A percentile compares a stretch with the other conserved stretches of the same genome.
Evolutionary conservation across 805 yeast species (phyloP).

Genomic region (Candida manassasensis): DNA sequence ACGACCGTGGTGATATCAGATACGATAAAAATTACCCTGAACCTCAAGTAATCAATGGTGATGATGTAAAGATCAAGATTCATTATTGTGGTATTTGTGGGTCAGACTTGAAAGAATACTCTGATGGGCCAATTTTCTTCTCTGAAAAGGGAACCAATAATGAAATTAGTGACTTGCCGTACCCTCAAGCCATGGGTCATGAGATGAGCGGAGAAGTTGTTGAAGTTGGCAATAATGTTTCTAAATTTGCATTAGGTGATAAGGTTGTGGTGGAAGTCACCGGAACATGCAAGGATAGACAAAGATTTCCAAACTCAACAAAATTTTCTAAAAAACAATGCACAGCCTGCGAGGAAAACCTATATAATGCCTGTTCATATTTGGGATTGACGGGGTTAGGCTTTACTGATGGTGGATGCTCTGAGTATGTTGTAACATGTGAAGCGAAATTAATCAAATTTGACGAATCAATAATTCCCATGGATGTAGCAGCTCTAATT

Average conservation of each 20-base stretch:
- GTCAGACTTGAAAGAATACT: conserved; percentile 53
- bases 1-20: conserved; percentile 16
- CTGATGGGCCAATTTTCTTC: conserved; percentile 58
- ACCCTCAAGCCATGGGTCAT: conserved; percentile 51
- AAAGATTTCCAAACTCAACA: conserved; percentile 33
- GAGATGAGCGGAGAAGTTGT: conserved; percentile 61
- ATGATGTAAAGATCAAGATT: conserved; percentile 53
- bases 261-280: conserved; percentile 62
- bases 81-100: conserved; percentile 65
- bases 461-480: conserved; percentile 36
- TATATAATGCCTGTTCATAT: conserved; percentile 48
- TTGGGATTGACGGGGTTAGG: conserved; percentile 54
- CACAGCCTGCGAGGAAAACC: conserved; percentile 45
- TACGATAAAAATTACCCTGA: conserved; percentile 21
- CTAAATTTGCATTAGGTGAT: conserved; percentile 56
- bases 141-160: conserved; percentile 38
- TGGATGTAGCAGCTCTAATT: conserved; percentile 46
- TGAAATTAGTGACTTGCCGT: conserved; percentile 42
- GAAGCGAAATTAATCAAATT: conserved; percentile 36
- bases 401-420: conserved; percentile 51
- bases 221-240: conserved; percentile 53
- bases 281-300: conserved; percentile 50
- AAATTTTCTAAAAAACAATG: conserved; percentile 29
- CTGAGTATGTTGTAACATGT: conserved; percentile 43
- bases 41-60: conserved; percentile 18